Evolutionary conservation across 164 flowering plant species (phyloP).

Genomic region (Annona squamosa): DNA sequence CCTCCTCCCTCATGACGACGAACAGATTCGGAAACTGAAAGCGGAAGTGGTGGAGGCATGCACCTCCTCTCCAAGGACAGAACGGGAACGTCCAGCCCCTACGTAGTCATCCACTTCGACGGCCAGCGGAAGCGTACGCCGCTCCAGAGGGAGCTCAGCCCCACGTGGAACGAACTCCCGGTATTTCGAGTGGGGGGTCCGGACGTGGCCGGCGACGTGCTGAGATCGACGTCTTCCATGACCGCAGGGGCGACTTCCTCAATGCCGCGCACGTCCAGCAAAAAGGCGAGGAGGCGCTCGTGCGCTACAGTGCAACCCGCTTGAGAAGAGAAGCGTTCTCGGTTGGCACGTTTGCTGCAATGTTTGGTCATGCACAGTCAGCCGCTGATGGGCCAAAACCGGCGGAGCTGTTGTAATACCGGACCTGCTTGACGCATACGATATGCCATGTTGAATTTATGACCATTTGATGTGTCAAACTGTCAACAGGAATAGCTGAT

Average conservation of each 20-base stretch:
- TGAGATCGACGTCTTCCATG: conserved; percentile 73
- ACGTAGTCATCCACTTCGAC: conserved; percentile 54
- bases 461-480: too few species aligned
- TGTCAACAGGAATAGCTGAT: too few species aligned
- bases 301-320: conserved; percentile 33
- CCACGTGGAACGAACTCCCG: conserved; percentile 68
- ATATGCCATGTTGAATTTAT: too few species aligned
- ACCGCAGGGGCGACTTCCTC: conserved; percentile 54
- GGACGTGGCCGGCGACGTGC: conserved; percentile 41
- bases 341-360: conserved; percentile 30
- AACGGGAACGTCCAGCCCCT: conserved; percentile 80
- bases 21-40: conserved; percentile 38
- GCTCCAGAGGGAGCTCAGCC: conserved; percentile 48
- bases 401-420: not conserved
- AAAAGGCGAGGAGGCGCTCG: conserved; percentile 77
- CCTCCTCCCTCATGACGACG: conserved; percentile 2
- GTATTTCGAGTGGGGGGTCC: conserved; percentile 48
- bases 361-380: conserved; percentile 1
- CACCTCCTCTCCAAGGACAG: conserved; percentile 76
- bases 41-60: conserved; percentile 79
- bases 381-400: conserved; percentile 9
- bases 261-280: conserved; percentile 54
- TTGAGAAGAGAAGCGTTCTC: conserved; percentile 57
- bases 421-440: too few species aligned
- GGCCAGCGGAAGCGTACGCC: conserved; percentile 62